phyloP scores from a whole-genome alignment of 2,329 filamentous ascomycete species.

The Grosmannia clavigera region DNA sequence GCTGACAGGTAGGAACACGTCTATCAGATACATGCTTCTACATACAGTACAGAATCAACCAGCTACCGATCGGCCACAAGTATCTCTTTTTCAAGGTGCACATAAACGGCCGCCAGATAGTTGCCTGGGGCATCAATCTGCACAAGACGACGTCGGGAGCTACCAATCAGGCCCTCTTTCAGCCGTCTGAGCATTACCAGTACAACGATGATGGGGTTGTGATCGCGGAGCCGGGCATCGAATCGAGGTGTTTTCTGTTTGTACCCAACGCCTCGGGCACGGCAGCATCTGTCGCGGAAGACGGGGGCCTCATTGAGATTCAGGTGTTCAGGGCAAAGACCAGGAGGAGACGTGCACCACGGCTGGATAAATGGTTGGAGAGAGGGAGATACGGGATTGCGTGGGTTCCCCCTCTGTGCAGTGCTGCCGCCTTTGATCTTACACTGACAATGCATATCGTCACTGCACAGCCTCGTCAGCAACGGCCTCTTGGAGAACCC shows the following conservation, averaged over 20 bases:
- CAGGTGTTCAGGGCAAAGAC: conserved; percentile 39
- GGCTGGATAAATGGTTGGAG: conserved; percentile 29
- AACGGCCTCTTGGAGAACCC: conserved; percentile 40
- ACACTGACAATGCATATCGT: neutral
- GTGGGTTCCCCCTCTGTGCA: conserved; percentile 24
- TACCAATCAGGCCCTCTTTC: conserved; percentile 30
- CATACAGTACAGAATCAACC: conserved; percentile 33
- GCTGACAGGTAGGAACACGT: neutral
- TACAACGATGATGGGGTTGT: conserved; percentile 24
- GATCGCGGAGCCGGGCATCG: conserved; percentile 27
- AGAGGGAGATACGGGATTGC: conserved; percentile 40
- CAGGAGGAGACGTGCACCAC: conserved; percentile 28
- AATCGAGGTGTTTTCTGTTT: conserved; percentile 39
- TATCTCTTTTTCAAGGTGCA: conserved; percentile 42
- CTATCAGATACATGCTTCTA: conserved; percentile 38
- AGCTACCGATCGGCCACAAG: conserved; percentile 19
- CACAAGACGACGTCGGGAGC: conserved; percentile 23
- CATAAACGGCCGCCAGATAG: conserved; percentile 40
- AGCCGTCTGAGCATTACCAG: conserved; percentile 28
- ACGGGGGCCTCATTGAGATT: conserved; percentile 44
- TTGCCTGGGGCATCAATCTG: conserved; percentile 39
- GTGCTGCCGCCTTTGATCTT: neutral
- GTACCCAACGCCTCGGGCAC: conserved; percentile 22
- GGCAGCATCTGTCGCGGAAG: conserved; percentile 31
- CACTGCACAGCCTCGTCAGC: conserved; percentile 31